Percentiles rank a stretch among this genome's conserved stretches.
Evolutionary conservation across 164 flowering plant species (phyloP).

Genomic region (Stephania japonica): DNA sequence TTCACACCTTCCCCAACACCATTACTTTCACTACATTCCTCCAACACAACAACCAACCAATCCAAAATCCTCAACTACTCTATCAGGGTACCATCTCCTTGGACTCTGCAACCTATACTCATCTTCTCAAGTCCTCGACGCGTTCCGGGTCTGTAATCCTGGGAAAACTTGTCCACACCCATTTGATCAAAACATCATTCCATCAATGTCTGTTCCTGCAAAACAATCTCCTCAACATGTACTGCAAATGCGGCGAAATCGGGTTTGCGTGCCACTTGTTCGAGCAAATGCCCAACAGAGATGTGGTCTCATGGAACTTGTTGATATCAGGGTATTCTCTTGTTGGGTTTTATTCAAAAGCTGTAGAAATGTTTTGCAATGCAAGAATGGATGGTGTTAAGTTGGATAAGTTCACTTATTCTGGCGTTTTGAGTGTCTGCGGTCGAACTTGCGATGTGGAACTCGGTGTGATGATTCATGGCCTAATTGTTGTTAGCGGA

Average conservation of each 20-base stretch:
- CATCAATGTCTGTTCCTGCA: constrained; percentile 34
- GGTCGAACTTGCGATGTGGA: constrained; percentile 29
- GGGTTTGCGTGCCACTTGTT: constrained; percentile 31
- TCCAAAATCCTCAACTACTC: constrained; percentile 4
- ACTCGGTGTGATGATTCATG: constrained; percentile 45
- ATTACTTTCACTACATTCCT: constrained; percentile 7
- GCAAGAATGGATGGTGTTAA: constrained; percentile 24
- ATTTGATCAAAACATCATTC: constrained; percentile 36
- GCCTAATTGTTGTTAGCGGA: constrained; percentile 36
- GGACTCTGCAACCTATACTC: constrained; percentile 32
- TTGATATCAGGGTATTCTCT: constrained; percentile 45
- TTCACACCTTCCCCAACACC: constrained; percentile 5
- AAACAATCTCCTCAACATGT: constrained; percentile 45
- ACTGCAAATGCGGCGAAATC: constrained; percentile 38
- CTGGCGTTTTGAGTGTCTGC: constrained; percentile 36
- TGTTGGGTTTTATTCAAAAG: constrained; percentile 28
- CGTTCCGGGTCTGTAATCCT: constrained; percentile 24
- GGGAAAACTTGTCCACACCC: constrained; percentile 47
- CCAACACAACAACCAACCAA: background rate
- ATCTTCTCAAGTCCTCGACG: constrained; percentile 31
- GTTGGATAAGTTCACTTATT: constrained; percentile 39
- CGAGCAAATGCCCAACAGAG: constrained; percentile 38
- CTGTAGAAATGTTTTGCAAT: constrained; percentile 27
- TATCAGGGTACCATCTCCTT: constrained; percentile 12
- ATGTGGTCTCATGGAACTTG: constrained; percentile 40